Evolutionary conservation across 1,139 yeast species (phyloP), one percentile per base, ranked within the genome.

Genomic region (Sugiyamaella castrensis): DNA sequence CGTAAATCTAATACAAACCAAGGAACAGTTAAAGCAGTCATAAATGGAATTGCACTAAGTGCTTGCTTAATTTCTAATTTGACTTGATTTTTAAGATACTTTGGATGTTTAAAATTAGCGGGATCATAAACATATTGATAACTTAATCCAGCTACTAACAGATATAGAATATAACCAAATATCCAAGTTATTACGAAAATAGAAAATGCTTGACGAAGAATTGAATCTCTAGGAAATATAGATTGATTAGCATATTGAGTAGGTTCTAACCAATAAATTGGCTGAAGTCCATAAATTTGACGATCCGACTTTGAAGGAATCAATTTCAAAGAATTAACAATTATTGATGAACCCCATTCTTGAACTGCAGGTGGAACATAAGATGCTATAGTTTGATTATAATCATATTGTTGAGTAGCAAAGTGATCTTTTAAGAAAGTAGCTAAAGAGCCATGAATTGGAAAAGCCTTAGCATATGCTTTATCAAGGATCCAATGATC

Each of bases 71-170:
- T 85, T 66, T 92, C 98, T 67, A 87, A 71, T 7, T 77, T 70
- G 77, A 92, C 81, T 71, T 92, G 98, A 71, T 92, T 91, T 68
- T 92, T 92, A 70, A 92, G 78, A 70, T 87, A 92, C 67, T 96
- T 80, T 52, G 98, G 98, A 67, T 92, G 98, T 71, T 92, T 87
- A 76, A 92, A 88, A 52, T 89, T 87, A 52, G 82, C 82, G 63
- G 82, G 84, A 70, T 92, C 98, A 67, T 87, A 92, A 29, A 92
- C 82, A 59, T 83, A 81, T 41, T 75, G 58, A 66, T 87, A 92
- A 11, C 95, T 83, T 31, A 86, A 61, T 12, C 81, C 73, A 8
- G 98, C 98, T 46, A 82, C 85, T n/a, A 70, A 56, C 47, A 89
- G 73, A 70, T 92, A 92, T 46, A 91, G 71, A 12, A 82, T 46